These are phyloP conservation scores for Annulohypoxylon stygium DNA, from an alignment of 495 filamentous ascomycete species.

Conservation along the genomic window DNA sequence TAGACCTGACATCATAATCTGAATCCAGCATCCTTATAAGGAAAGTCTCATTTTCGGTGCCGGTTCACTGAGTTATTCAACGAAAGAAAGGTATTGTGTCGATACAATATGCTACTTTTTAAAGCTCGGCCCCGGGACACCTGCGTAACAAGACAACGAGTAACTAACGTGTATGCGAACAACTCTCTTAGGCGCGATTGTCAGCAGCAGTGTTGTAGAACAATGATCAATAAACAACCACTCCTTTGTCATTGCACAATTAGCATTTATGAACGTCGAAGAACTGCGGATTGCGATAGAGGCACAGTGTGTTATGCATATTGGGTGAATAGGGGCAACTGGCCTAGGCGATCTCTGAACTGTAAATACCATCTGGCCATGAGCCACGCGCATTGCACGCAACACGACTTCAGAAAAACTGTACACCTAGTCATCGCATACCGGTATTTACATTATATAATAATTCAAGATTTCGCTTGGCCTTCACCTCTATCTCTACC, in stretches of 20 bases:
- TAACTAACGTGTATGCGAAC: neutral
- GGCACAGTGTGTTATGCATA: neutral
- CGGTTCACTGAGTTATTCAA: neutral
- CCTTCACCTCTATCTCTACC: neutral
- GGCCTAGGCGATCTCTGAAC: neutral
- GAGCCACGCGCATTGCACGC: neutral
- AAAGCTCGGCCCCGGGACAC: neutral
- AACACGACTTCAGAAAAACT: neutral
- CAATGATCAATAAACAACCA: neutral
- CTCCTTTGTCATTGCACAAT: neutral
- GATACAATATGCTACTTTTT: neutral
- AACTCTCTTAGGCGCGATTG: neutral
- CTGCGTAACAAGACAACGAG: neutral
- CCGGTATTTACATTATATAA: neutral
- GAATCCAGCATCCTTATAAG: neutral
- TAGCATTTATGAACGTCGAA: neutral
- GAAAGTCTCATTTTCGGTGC: neutral
- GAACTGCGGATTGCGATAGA: neutral
- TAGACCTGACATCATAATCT: neutral
- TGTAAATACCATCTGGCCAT: neutral
- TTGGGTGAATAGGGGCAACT: slow-evolving; percentile 5
- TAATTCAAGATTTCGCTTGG: neutral
- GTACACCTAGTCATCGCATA: neutral
- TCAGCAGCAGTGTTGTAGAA: neutral
- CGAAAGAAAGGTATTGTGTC: neutral